Percentiles rank a stretch among this genome's conserved stretches.
These are phyloP conservation scores for Rhodotorula sp. DNA, from an alignment of 1,284 basidiomycete species.

Conservation along the genomic window DNA sequence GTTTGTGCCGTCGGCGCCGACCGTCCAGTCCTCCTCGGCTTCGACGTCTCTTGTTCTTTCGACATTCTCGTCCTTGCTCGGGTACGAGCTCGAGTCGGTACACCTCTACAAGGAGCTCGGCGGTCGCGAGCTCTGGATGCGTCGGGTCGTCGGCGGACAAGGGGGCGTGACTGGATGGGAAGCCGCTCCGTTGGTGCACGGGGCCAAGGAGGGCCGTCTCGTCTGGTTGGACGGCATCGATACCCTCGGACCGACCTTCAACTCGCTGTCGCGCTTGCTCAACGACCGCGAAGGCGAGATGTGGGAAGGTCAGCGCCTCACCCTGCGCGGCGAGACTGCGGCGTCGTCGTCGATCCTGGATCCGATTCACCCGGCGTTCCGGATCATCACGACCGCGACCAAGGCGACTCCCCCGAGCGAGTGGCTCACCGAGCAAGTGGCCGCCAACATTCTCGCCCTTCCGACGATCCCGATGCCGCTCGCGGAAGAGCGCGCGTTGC, in stretches of 20 bases:
- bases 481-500: slow-evolving; percentile 46
- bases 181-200: slow-evolving; percentile 45
- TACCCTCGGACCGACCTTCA: slow-evolving; percentile 49
- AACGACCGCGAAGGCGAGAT: slow-evolving; percentile 32
- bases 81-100: slow-evolving; percentile 49
- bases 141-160: slow-evolving; percentile 23
- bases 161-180: slow-evolving; percentile 39
- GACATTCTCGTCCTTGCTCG: slow-evolving; percentile 48
- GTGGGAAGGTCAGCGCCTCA: slow-evolving; percentile 33
- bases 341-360: slow-evolving; percentile 15
- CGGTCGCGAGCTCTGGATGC: slow-evolving; percentile 49
- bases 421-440: slow-evolving; percentile 50
- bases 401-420: slow-evolving; percentile 39
- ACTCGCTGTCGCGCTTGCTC: slow-evolving; percentile 42
- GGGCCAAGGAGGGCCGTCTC: slow-evolving; percentile 46
- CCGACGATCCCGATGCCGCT: slow-evolving; percentile 49
- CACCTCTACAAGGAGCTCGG: slow-evolving; percentile 51
- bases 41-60: slow-evolving; percentile 49
- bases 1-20: slow-evolving; percentile 13
- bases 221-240: slow-evolving; percentile 52
- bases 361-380: slow-evolving; percentile 45
- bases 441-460: slow-evolving; percentile 48
- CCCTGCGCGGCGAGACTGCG: slow-evolving; percentile 1
- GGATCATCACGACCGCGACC: slow-evolving; percentile 48
- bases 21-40: slow-evolving; percentile 42